Evolutionary conservation across 371 early-diverging fungal genomes (phyloP).

Genomic region (Actinomortierella ambigua): DNA sequence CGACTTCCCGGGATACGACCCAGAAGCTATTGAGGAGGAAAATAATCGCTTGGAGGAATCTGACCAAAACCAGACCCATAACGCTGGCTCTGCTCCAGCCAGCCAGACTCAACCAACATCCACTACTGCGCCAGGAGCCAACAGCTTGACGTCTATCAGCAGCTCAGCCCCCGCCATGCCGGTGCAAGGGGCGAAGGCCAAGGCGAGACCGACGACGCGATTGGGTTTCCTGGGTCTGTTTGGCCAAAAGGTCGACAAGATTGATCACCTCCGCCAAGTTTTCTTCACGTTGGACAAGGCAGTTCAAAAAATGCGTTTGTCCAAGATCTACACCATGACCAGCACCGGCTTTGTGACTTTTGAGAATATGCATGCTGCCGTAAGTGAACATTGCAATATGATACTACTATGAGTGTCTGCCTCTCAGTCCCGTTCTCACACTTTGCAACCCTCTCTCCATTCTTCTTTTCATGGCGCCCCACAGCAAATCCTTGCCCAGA

Average conservation of each 20-base stretch:
- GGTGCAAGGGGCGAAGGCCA: slow-evolving; percentile 5
- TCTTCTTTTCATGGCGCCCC: slow-evolving; percentile 21
- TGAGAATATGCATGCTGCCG: slow-evolving; percentile 50
- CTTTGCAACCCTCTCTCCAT: slow-evolving; percentile 4
- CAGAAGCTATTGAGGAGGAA: slow-evolving; percentile 27
- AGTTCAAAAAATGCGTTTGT: slow-evolving; percentile 32
- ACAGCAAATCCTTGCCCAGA: slow-evolving; percentile 68
- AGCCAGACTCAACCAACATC: background rate
- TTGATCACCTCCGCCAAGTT: slow-evolving; percentile 35
- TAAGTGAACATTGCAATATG: slow-evolving; percentile 9
- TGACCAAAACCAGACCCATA: slow-evolving; percentile 8
- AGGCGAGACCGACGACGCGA: slow-evolving; percentile 37
- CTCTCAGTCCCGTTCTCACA: background rate
- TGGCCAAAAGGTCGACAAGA: slow-evolving; percentile 48
- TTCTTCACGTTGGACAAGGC: slow-evolving; percentile 54
- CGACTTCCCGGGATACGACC: slow-evolving; percentile 40
- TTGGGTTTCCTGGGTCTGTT: slow-evolving; percentile 43
- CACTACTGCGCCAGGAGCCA: background rate
- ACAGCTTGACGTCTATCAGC: background rate
- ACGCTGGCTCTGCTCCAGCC: slow-evolving; percentile 6
- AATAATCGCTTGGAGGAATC: slow-evolving; percentile 12
- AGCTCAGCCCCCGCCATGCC: background rate
- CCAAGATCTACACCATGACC: slow-evolving; percentile 42
- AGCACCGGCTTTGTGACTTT: slow-evolving; percentile 70
- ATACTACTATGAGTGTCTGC: no score